phyloP scores from a whole-genome alignment of 2,329 filamentous ascomycete species.

The Chaetothyriales sp. region DNA sequence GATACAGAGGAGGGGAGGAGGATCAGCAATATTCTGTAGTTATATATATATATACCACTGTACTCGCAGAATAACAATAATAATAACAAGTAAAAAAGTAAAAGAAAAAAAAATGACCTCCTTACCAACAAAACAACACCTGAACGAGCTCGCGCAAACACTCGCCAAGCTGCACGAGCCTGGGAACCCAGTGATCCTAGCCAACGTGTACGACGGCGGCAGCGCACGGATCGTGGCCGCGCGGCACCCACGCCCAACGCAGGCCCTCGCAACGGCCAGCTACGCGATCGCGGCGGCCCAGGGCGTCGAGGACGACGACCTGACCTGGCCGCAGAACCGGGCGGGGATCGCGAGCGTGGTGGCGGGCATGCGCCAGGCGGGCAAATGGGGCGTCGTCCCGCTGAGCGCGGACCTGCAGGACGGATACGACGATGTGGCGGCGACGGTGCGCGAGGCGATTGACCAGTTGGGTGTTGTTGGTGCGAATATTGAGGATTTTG shows the following conservation, averaged over 20 bases:
- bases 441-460: conserved; percentile 29
- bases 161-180: conserved; percentile 36
- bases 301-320: conserved; percentile 33
- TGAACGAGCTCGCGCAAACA: conserved; percentile 15
- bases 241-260: conserved; percentile 26
- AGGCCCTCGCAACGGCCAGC: conserved; percentile 36
- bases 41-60: too few relatives aligned
- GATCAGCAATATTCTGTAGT: too few relatives aligned
- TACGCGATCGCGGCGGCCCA: conserved; percentile 36
- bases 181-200: conserved; percentile 36
- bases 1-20: too few relatives aligned
- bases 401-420: conserved; percentile 47
- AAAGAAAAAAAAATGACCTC: too few relatives aligned
- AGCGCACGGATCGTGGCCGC: conserved; percentile 32
- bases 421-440: conserved; percentile 38
- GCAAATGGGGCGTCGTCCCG: conserved; percentile 19
- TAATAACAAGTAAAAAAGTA: too few relatives aligned
- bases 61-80: too few relatives aligned
- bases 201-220: conserved; percentile 41
- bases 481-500: conserved; percentile 44
- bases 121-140: background rate
- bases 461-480: conserved; percentile 41
- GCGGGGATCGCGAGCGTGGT: conserved; percentile 32
- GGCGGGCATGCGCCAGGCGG: conserved; percentile 22
- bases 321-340: conserved; percentile 39